Percentiles rank a stretch among this genome's conserved stretches.
Conservation (phyloP, 176 grass and related monocot genomes). For the Coix lacrymajobi region DNA sequence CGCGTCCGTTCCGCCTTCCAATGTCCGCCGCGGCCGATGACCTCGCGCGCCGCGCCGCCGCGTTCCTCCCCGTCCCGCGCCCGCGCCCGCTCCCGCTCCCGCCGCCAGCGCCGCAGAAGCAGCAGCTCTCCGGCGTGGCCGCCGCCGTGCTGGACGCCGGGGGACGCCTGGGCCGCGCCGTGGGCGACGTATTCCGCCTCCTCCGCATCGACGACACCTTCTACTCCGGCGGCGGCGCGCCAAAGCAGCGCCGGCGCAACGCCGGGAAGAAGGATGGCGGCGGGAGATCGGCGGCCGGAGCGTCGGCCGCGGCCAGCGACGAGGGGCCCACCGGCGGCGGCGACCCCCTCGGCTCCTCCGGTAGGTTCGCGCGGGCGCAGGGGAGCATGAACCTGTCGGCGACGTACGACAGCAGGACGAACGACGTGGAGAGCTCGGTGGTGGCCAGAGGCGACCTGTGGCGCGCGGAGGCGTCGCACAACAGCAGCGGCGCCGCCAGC, state of each 20-base stretch:
- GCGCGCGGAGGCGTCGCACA: conserved; percentile 58
- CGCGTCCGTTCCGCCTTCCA: background rate
- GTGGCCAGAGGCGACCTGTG: conserved; percentile 54
- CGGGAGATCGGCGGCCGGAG: background rate
- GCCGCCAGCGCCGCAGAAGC: conserved; percentile 18
- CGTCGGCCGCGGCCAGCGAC: background rate
- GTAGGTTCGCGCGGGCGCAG: conserved; percentile 37
- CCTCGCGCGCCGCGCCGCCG: conserved; percentile 11
- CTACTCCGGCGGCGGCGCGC: background rate
- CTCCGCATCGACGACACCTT: conserved; percentile 41
- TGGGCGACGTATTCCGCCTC: conserved; percentile 40
- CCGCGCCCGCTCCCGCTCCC: conserved; percentile 6
- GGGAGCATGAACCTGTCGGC: conserved; percentile 51
- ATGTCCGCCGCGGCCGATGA: conserved; percentile 23
- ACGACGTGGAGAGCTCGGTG: conserved; percentile 65
- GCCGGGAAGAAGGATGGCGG: background rate
- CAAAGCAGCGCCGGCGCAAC: background rate
- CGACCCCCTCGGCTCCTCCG: background rate
- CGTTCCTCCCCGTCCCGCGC: conserved; percentile 16
- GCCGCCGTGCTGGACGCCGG: conserved; percentile 45
- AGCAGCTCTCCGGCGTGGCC: conserved; percentile 41
- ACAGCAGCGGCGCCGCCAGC: background rate
- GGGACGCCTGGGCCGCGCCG: conserved; percentile 40
- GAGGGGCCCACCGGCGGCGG: background rate
- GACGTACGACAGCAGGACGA: conserved; percentile 49